These are phyloP conservation scores for Magnolia officinalis DNA, from an alignment of 164 flowering plant species.

Conservation along the genomic window DNA sequence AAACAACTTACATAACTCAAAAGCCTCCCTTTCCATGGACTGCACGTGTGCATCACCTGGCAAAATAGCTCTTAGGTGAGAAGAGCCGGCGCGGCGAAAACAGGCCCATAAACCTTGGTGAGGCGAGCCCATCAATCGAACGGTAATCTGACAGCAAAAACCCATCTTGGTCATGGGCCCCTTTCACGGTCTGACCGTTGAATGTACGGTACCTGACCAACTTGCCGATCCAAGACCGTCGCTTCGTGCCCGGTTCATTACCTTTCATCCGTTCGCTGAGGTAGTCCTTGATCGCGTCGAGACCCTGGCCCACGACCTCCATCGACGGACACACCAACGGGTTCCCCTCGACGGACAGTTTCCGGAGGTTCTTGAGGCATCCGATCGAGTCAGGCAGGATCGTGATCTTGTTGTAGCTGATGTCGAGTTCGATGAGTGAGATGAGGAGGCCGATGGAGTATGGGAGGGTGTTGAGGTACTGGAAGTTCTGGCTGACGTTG, in stretches of 20 bases:
- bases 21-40: no score
- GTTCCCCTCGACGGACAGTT: slow-evolving; percentile 75
- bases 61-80: slow-evolving; percentile 31
- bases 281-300: slow-evolving; percentile 57
- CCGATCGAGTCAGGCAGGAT: slow-evolving; percentile 67
- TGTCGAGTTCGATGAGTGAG: slow-evolving; percentile 71
- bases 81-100: slow-evolving; percentile 72
- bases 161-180: slow-evolving; percentile 33
- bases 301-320: slow-evolving; percentile 56
- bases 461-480: slow-evolving; percentile 57
- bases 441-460: slow-evolving; percentile 80
- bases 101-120: slow-evolving; percentile 56
- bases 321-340: slow-evolving; percentile 72
- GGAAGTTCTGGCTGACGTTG: slow-evolving; percentile 91
- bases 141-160: slow-evolving; percentile 40
- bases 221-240: slow-evolving; percentile 58
- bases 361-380: slow-evolving; percentile 58
- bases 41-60: background rate
- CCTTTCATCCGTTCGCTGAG: slow-evolving; percentile 57
- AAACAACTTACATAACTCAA: no score
- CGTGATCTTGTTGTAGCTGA: slow-evolving; percentile 74
- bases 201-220: slow-evolving; percentile 55
- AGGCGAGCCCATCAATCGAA: slow-evolving; percentile 52
- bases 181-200: slow-evolving; percentile 25
- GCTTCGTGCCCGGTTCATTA: slow-evolving; percentile 21